Base-by-base conservation (phyloP, 2,329 filamentous ascomycete genomes). In the Metarhizium guizhouense region DNA sequence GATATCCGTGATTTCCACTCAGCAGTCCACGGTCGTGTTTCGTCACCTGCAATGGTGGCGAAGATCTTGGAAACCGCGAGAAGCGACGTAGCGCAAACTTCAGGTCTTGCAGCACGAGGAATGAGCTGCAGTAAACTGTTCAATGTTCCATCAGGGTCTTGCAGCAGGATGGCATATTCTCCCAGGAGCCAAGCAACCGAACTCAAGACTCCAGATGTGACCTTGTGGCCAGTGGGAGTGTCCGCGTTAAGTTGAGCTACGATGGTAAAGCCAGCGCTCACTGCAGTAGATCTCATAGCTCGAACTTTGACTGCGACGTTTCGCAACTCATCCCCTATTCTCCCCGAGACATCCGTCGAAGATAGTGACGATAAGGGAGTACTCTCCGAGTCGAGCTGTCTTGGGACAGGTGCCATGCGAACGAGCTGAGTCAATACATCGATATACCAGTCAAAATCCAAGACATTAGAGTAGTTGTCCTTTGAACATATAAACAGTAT, bases 391-490 rank as follows among this genome's bases (percentile, higher is more conserved):
- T 76, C 74, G 7, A 65, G 63, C 7, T 66, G 65, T 43, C 74
- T 72, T 50, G 78, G 72, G n/a, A 74, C 63, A 0, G 75, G 87
- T 20, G 86, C 76, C 72, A 89, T 79, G 66, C 86, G 84, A 45
- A 96, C 84, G 14, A 99, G 80, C 67, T 96, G 90, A 5, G 90
- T 87, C 34, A 99, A 75, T 32, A 96, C 83, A 61, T 94, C 89
- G 61, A 97, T 87, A 69, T 97, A 97, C 94, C 94, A 99, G 62
- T 96, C 93, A 68, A 99, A 99, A 67, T 99, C 93, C 53, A 80
- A 75, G 51, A 99, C 78, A 65, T 91, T 90, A 43, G 82, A 81
- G 68, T 97, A 99, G 58, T 91, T 96, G 61, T 92, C 87, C 60
- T 85, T 84, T 8, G 90, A 89, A 69, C 93, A 97, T 84, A 99